Evolutionary conservation across 2,329 filamentous ascomycete genomes (phyloP).

Genomic region (Amauroascus niger): DNA sequence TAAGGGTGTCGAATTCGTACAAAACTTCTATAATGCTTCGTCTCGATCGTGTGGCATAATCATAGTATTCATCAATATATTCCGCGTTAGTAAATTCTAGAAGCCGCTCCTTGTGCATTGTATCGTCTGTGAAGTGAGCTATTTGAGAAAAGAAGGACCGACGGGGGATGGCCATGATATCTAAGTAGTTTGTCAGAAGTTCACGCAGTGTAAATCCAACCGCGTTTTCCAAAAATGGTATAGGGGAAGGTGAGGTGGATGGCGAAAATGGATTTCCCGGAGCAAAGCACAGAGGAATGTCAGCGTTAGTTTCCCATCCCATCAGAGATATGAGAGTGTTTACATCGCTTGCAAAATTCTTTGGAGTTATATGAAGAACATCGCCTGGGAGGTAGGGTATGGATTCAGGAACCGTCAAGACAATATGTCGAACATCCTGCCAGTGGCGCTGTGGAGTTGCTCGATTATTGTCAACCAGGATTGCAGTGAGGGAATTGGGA

Average conservation of each 20-base stretch:
- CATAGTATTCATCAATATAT: conserved; percentile 83
- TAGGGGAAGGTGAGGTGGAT: conserved; percentile 24
- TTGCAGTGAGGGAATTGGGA: conserved; percentile 47
- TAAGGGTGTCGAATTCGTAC: conserved; percentile 77
- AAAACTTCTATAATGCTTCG: conserved; percentile 87
- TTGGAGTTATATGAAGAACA: conserved; percentile 70
- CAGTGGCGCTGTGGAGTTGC: conserved; percentile 70
- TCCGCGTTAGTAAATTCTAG: conserved; percentile 71
- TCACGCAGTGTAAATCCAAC: conserved; percentile 55
- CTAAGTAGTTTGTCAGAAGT: conserved; percentile 71
- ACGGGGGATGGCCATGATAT: conserved; percentile 80
- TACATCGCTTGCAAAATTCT: conserved; percentile 78
- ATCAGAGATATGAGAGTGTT: conserved; percentile 66
- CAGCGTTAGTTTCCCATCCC: conserved; percentile 65
- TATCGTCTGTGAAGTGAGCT: conserved; percentile 61
- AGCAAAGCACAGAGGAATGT: conserved; percentile 53
- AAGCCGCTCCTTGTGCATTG: conserved; percentile 68
- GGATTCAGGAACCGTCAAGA: conserved; percentile 42
- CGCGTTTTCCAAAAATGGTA: conserved; percentile 30
- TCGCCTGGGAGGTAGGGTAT: conserved; percentile 61
- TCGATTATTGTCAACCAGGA: conserved; percentile 56
- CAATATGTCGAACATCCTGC: conserved; percentile 86
- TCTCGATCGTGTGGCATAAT: conserved; percentile 85
- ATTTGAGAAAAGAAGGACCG: conserved; percentile 76
- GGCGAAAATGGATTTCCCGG: conserved; percentile 21